Percentiles rank a stretch among this genome's conserved stretches.
Conservation (phyloP, 768 basidiomycete genomes). For the Boletus tylopilopsis region DNA sequence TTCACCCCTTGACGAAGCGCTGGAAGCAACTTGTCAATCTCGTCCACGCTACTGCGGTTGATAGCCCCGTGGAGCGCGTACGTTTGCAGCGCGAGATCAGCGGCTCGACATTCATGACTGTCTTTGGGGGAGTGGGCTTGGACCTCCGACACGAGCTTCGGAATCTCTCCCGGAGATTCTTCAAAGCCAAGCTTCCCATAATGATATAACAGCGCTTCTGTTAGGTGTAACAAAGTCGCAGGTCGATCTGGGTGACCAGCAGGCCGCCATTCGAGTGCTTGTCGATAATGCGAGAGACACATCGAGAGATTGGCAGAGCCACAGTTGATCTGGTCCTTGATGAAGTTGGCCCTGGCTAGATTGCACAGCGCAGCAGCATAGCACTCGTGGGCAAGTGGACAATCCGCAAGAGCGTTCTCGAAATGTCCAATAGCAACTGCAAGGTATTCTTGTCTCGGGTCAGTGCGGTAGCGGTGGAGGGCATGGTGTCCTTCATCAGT, state of each 20-base stretch:
- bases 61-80: not conserved
- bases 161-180: not conserved
- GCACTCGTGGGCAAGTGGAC: not conserved
- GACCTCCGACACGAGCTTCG: not conserved
- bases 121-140: not conserved
- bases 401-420: not conserved
- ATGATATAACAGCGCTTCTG: not conserved
- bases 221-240: not conserved
- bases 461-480: not conserved
- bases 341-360: constrained; percentile 1
- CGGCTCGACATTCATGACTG: constrained; percentile 1
- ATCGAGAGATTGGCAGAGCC: not conserved
- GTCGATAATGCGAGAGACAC: not conserved
- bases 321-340: not conserved
- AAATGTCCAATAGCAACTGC: not conserved
- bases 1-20: not conserved
- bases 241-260: constrained; percentile 8
- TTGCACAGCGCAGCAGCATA: constrained; percentile 8
- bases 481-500: constrained; percentile 6
- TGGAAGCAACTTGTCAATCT: not conserved
- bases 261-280: constrained; percentile 9
- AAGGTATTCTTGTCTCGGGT: not conserved
- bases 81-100: constrained; percentile 1
- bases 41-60: not conserved
- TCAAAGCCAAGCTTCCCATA: not conserved